Percentiles rank a stretch among this genome's conserved stretches.
Evolutionary conservation across 129 eudicot species (phyloP).

Genomic region (Arctium minus): DNA sequence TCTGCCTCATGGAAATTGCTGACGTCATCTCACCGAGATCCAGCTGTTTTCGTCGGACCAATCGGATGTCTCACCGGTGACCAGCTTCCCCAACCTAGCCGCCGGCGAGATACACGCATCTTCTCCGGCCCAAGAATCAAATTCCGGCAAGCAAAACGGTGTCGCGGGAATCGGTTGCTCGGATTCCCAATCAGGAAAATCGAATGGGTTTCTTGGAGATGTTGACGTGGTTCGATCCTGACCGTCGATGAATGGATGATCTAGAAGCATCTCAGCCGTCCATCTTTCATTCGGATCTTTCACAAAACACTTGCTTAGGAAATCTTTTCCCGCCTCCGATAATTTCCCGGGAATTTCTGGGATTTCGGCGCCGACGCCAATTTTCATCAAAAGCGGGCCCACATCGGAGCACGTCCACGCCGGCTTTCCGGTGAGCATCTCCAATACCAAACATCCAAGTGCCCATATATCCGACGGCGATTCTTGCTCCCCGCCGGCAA

Average conservation of each 20-base stretch:
- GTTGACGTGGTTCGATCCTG: neutral
- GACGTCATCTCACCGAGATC: slow-evolving; percentile 45
- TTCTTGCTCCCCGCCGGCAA: slow-evolving; percentile 43
- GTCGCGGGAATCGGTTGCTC: slow-evolving; percentile 30
- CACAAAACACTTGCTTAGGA: slow-evolving; percentile 55
- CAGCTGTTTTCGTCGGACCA: slow-evolving; percentile 49
- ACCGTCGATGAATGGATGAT: slow-evolving; percentile 58
- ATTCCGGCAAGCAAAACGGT: slow-evolving; percentile 7
- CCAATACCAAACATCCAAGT: slow-evolving; percentile 71
- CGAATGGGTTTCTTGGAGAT: slow-evolving; percentile 80
- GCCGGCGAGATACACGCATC: slow-evolving; percentile 9
- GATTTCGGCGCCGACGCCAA: slow-evolving; percentile 52
- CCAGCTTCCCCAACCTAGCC: slow-evolving; percentile 34
- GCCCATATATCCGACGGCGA: slow-evolving; percentile 84
- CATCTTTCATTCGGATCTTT: slow-evolving; percentile 66
- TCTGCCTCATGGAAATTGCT: neutral
- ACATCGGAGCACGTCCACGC: slow-evolving; percentile 53
- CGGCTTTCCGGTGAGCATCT: slow-evolving; percentile 68
- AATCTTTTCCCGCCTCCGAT: slow-evolving; percentile 73
- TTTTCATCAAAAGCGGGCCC: slow-evolving; percentile 44
- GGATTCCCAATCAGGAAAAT: slow-evolving; percentile 63
- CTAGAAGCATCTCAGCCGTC: slow-evolving; percentile 94
- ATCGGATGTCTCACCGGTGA: slow-evolving; percentile 23
- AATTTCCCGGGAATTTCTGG: slow-evolving; percentile 58
- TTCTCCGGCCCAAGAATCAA: slow-evolving; percentile 1